Evolutionary conservation across 345 rosid species (phyloP).

Genomic region (Litchi chinensis): DNA sequence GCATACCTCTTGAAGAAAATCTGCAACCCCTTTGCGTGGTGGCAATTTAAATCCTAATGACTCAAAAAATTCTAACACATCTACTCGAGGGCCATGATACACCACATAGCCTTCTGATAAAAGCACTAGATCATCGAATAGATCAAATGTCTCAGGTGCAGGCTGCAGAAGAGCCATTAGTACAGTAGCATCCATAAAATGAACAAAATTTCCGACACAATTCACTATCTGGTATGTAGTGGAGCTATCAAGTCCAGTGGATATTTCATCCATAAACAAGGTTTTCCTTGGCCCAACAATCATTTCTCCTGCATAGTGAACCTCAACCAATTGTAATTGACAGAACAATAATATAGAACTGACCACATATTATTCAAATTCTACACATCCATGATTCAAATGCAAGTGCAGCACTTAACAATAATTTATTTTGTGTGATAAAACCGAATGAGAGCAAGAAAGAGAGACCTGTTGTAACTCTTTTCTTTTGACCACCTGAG

Average conservation of each 20-base stretch:
- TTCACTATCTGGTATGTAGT: constrained; percentile 93
- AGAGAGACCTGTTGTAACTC: constrained; percentile 87
- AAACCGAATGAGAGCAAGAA: constrained; percentile 21
- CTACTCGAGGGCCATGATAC: constrained; percentile 80
- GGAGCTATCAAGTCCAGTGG: constrained; percentile 95
- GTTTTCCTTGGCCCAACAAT: constrained; percentile 93
- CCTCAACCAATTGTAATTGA: neutral
- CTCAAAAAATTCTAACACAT: constrained; percentile 75
- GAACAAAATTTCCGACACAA: constrained; percentile 82
- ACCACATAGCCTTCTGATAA: constrained; percentile 87
- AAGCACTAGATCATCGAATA: constrained; percentile 83
- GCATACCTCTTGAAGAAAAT: constrained; percentile 95
- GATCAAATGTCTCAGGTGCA: constrained; percentile 93
- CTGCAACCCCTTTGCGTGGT: constrained; percentile 85
- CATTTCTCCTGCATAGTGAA: constrained; percentile 80
- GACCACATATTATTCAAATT: neutral
- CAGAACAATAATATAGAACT: constrained; percentile 1
- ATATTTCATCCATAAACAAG: constrained; percentile 95
- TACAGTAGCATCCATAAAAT: constrained; percentile 88
- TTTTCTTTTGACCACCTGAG: constrained; percentile 92
- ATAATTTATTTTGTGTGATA: neutral
- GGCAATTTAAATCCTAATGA: constrained; percentile 85
- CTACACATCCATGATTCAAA: neutral
- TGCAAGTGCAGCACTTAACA: neutral
- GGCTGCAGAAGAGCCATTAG: constrained; percentile 98